Evolutionary conservation across 1,139 yeast species (phyloP), one percentile per base, ranked within the genome.

Genomic region (Yamadazyma songkhlaensis): DNA sequence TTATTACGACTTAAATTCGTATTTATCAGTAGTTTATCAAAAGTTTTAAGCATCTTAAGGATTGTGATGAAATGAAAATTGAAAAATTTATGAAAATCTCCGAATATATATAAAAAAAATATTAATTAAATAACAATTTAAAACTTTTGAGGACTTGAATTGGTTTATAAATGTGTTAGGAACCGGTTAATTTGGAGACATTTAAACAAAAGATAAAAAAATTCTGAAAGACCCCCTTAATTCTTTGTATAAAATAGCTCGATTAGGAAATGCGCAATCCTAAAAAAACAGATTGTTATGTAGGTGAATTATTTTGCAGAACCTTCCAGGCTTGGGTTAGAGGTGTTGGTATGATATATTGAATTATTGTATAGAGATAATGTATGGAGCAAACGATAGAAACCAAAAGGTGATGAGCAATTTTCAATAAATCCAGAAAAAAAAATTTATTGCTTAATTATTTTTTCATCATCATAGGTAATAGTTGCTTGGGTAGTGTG

Each of bases 31-130:
- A 49, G 44, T 28, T 43, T 42, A 12, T 40, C 44, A 33, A 47
- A 47, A 9, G 51, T 48, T 39, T 47, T 47, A 32, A 47, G 43
- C 51, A 47, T 47, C 6, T 31, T 15, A n/a, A 13, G 20, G n/a
- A 20, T 28, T 28, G 21, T 10, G 20, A 20, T 12, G 20, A 8
- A 28, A 27, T 9, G n/a, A 11, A 11, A 25, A 6, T 25, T 25
- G n/a, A 25, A 11, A 11, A 25, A 6, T 25, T 25, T n/a, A 10
- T 10, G 13, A 17, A 17, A 17, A 17, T 17, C 20, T 17, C 28
- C 28, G 28, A 7, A 3, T 7, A 3, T n/a, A 10, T 25, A 25
- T 25, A 25, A 10, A 25, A 25, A 8, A 14, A 8, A 11, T 5
- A 7, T 6, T 11, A 22, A n/a, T 29, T 29, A 22, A n/a, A 17